A percentile compares a stretch with the other conserved stretches of the same genome.
phyloP scores from a whole-genome alignment of 306 rosid species.

The Morella rubra region DNA sequence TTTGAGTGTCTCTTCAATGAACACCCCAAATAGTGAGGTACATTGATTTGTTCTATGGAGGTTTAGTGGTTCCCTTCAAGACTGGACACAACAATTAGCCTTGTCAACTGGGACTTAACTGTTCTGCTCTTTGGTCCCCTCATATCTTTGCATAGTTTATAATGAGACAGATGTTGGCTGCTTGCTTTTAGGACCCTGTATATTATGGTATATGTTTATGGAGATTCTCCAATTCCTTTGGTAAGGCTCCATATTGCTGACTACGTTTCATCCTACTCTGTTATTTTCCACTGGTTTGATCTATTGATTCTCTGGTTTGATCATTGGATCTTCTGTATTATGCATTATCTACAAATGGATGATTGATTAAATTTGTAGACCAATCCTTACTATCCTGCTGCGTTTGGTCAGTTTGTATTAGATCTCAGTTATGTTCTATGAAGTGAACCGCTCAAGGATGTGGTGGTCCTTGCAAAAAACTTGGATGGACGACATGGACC shows the following conservation, averaged over 20 bases:
- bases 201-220: neutral
- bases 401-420: conserved; percentile 12
- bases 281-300: neutral
- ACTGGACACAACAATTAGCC: neutral
- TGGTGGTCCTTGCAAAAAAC: conserved; percentile 29
- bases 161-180: neutral
- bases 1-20: too few relatives aligned
- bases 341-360: neutral
- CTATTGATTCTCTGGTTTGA: neutral
- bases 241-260: neutral
- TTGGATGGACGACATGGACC: conserved; percentile 10
- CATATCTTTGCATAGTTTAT: neutral
- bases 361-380: neutral
- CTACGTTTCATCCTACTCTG: neutral
- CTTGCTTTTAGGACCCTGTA: too few relatives aligned
- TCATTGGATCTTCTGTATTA: neutral
- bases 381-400: neutral
- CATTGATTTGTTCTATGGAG: too few relatives aligned
- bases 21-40: too few relatives aligned
- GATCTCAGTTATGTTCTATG: conserved; percentile 35
- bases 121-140: neutral
- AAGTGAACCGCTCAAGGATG: conserved; percentile 37
- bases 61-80: neutral
- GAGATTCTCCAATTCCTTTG: neutral
- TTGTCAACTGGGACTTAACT: neutral